Evolutionary conservation across 768 basidiomycete genomes (phyloP), one percentile per base, ranked within the genome.

Genomic region (Xerocomellus amylosporus): DNA sequence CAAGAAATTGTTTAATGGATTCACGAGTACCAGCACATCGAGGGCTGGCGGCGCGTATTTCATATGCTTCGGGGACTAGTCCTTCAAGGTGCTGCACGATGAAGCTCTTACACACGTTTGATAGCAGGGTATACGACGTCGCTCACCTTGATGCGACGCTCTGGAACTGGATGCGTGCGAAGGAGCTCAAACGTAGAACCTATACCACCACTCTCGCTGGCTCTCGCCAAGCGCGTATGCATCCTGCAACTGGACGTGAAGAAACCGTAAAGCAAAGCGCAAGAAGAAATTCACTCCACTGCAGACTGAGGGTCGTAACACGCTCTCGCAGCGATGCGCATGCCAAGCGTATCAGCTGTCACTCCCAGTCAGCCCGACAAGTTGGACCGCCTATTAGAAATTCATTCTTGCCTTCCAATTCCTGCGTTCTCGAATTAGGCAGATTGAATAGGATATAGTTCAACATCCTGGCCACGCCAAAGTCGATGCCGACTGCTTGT

Each of bases 291-390:
- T 61, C 62, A 93, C 92, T 79, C 77, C 13, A 88, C 83, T 4
- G 90, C 81, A 20, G 86, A 88, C 17, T 69, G 73, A 0, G 95
- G 94, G 64, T 98, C 81, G 67, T 84, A 98, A 71, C 95, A 98
- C 0, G 93, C 95, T 60, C 78, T 80, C 46, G 91, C 79, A 74
- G 88, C 87, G 26, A 98, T 76, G 7, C 79, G 78, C 43, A 98
- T 69, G 8, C 96, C 95, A 47, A 98, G 87, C 28, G 82, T 78
- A 66, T 98, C 95, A 36, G 95, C 95, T 92, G 58, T 15, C 33
- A 44, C 15, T 15, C 31, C 36, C 12, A 24, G 19, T 55, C 7
- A 65, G 56, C n/a, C 41, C 22, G 26, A 44, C n/a, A 20, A 20
- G 13, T 31, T 13, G 17, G 34, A 36, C 22, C 13, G 1, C 34